Evolutionary conservation across 768 basidiomycete genomes (phyloP).

Genomic region (Mycena rosella): DNA sequence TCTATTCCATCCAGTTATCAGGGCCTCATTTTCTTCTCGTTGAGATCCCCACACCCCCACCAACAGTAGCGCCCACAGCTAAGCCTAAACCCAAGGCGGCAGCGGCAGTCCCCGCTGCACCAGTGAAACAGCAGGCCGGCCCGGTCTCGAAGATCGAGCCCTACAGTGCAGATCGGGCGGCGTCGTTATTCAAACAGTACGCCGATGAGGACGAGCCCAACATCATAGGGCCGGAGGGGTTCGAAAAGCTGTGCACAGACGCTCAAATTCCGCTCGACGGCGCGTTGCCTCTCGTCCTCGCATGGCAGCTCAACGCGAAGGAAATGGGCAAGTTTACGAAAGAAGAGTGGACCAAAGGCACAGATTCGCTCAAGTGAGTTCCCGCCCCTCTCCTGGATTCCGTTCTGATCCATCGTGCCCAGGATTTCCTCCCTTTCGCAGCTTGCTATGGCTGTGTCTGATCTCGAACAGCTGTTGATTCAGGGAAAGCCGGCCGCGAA

Average conservation of each 20-base stretch:
- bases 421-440: slow-evolving; percentile 61
- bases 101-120: slow-evolving; percentile 29
- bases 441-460: slow-evolving; percentile 64
- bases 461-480: slow-evolving; percentile 76
- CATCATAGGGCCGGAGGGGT: slow-evolving; percentile 79
- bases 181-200: slow-evolving; percentile 71
- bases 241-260: slow-evolving; percentile 78
- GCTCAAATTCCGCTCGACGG: slow-evolving; percentile 82
- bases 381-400: not conserved
- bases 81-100: slow-evolving; percentile 36
- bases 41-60: slow-evolving; percentile 15
- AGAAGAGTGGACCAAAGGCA: slow-evolving; percentile 79
- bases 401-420: not conserved
- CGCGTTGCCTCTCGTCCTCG: slow-evolving; percentile 75
- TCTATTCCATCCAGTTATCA: not conserved
- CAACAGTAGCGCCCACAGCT: slow-evolving; percentile 24
- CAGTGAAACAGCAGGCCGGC: slow-evolving; percentile 30
- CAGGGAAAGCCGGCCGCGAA: slow-evolving; percentile 58
- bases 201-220: slow-evolving; percentile 66
- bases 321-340: slow-evolving; percentile 81
- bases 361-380: slow-evolving; percentile 57
- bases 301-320: slow-evolving; percentile 78
- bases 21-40: not conserved
- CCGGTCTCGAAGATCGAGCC: slow-evolving; percentile 46
- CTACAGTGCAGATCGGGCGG: slow-evolving; percentile 65